These are phyloP conservation scores for Henckelia pumila DNA, from an alignment of 257 asterid species.

Conservation along the genomic window DNA sequence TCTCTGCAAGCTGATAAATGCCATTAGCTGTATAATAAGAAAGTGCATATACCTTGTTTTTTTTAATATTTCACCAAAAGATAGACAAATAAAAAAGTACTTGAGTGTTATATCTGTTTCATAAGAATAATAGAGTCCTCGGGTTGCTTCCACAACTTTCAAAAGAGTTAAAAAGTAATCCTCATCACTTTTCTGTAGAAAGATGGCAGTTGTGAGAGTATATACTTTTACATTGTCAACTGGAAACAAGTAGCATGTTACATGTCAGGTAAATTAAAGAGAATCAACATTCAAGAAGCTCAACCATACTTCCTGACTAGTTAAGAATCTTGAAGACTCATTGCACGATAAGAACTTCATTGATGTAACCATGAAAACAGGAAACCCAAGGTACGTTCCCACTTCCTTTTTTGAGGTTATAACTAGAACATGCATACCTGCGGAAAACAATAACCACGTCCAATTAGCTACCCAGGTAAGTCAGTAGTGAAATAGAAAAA, in stretches of 20 bases:
- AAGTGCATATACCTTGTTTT: constrained; percentile 9
- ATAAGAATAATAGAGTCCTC: constrained; percentile 88
- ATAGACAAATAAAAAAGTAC: constrained; percentile 38
- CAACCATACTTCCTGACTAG: constrained; percentile 61
- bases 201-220: constrained; percentile 24
- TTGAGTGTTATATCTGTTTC: constrained; percentile 83
- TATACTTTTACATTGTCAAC: constrained; percentile 19
- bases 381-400: constrained; percentile 80
- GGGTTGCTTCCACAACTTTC: constrained; percentile 86
- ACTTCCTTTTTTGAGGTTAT: constrained; percentile 82
- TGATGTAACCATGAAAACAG: constrained; percentile 66
- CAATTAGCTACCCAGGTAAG: not conserved
- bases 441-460: constrained; percentile 22
- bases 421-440: constrained; percentile 67
- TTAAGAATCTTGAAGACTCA: constrained; percentile 60
- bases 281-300: constrained; percentile 7
- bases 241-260: constrained; percentile 6
- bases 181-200: constrained; percentile 75
- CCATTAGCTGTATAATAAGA: constrained; percentile 31
- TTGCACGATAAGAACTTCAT: constrained; percentile 85
- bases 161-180: constrained; percentile 75
- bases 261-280: constrained; percentile 15
- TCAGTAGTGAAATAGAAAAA: constrained; percentile 3
- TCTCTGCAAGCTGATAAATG: constrained; percentile 82
- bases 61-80: constrained; percentile 20